Evolutionary conservation across 2,329 filamentous ascomycete genomes (phyloP).

Genomic region (Drechslerella stenobrocha): DNA sequence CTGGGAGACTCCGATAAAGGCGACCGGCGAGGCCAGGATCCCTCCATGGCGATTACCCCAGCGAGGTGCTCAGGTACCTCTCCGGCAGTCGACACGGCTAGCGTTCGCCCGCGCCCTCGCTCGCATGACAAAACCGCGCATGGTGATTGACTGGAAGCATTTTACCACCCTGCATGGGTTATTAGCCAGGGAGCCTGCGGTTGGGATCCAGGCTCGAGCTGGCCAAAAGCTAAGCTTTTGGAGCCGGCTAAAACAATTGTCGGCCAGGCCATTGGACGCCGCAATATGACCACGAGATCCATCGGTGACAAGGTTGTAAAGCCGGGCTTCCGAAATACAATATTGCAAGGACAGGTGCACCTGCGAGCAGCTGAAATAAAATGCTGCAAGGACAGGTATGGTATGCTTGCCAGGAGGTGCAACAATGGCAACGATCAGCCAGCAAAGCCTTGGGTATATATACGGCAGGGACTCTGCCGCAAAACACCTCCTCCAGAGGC

Average conservation of each 20-base stretch:
- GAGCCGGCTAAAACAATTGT: conserved; percentile 27
- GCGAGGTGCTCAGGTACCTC: neutral
- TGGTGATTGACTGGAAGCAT: conserved; percentile 33
- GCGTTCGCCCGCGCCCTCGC: conserved; percentile 6
- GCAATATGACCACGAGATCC: conserved; percentile 6
- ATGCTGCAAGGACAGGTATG: neutral
- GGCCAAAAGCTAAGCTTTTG: conserved; percentile 43
- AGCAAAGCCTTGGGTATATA: neutral
- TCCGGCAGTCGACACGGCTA: conserved; percentile 3
- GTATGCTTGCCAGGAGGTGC: too few species aligned
- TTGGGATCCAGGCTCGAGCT: conserved; percentile 25
- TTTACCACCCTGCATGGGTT: conserved; percentile 14
- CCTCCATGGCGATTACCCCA: neutral
- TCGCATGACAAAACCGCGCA: conserved; percentile 47
- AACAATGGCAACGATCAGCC: too few species aligned
- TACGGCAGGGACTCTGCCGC: neutral
- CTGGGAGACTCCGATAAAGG: neutral
- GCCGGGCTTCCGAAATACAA: conserved; percentile 47
- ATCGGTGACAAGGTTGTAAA: conserved; percentile 17
- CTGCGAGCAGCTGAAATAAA: neutral
- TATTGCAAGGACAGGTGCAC: conserved; percentile 6
- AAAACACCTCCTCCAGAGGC: neutral
- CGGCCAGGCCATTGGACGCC: conserved; percentile 1
- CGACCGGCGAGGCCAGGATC: neutral
- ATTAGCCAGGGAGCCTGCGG: neutral